These are phyloP conservation scores for Fusarium coffeatum DNA, from an alignment of 2,329 filamentous ascomycete species.

Conservation along the genomic window DNA sequence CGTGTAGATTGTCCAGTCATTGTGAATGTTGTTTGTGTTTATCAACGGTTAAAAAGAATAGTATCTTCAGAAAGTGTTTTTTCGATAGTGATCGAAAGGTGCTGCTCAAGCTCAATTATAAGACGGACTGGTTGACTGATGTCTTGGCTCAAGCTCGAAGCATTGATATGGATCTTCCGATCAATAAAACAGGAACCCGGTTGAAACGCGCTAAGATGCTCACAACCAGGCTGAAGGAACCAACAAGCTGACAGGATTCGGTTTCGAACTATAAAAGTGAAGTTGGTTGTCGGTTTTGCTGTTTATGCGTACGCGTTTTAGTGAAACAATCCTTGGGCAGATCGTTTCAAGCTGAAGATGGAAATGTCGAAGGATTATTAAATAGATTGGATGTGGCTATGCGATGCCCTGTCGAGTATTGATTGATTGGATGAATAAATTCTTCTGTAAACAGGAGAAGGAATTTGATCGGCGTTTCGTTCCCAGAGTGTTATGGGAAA, in stretches of 20 bases:
- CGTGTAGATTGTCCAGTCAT: constrained; percentile 32
- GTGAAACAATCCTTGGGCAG: constrained; percentile 27
- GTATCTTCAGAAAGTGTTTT: not conserved
- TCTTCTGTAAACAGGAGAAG: constrained; percentile 13
- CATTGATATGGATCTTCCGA: constrained; percentile 31
- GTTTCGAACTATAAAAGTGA: constrained; percentile 5
- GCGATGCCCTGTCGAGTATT: not conserved
- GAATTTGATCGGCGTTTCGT: constrained; percentile 26
- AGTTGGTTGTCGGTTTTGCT: not conserved
- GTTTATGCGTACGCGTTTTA: constrained; percentile 25
- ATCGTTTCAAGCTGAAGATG: constrained; percentile 20
- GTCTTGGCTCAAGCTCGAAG: constrained; percentile 19
- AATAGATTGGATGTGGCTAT: constrained; percentile 3
- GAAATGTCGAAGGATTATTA: constrained; percentile 3
- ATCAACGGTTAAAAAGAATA: not conserved
- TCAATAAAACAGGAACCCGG: constrained; percentile 39
- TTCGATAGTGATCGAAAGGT: not conserved
- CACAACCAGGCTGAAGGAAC: constrained; percentile 28
- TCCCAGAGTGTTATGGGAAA: constrained; percentile 3
- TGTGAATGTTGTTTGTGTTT: constrained; percentile 7
- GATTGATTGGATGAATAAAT: not conserved
- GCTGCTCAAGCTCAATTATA: constrained; percentile 27
- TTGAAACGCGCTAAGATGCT: constrained; percentile 44
- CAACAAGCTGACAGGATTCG: constrained; percentile 25
- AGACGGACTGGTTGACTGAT: constrained; percentile 1